Evolutionary conservation across 2,329 filamentous ascomycete species (phyloP).

Genomic region (Phialocephala subalpina): DNA sequence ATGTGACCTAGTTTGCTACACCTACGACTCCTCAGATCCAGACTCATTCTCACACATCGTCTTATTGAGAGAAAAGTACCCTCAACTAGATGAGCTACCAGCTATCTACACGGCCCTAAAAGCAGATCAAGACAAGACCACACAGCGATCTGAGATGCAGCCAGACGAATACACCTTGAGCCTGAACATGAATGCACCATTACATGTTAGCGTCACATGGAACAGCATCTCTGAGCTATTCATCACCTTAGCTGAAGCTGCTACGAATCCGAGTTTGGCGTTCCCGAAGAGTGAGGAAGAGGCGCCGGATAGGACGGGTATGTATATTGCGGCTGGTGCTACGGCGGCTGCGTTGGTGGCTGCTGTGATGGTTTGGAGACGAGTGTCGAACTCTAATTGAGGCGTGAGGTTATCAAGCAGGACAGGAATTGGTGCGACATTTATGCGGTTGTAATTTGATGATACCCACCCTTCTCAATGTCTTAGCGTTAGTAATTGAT

Average conservation of each 20-base stretch:
- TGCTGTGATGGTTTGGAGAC: conserved; percentile 70
- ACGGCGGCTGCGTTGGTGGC: conserved; percentile 69
- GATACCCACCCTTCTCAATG: conserved; percentile 36
- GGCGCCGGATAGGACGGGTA: conserved; percentile 79
- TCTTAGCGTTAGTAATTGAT: not conserved
- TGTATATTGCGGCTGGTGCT: conserved; percentile 87
- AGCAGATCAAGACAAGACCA: conserved; percentile 94
- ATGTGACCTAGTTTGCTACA: conserved; percentile 93
- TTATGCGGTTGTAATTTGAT: conserved; percentile 34
- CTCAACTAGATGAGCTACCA: conserved; percentile 87
- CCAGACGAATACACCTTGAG: conserved; percentile 90
- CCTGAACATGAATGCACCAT: conserved; percentile 86
- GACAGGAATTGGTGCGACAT: conserved; percentile 4
- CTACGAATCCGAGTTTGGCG: conserved; percentile 86
- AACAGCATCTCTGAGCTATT: conserved; percentile 93
- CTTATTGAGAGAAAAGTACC: conserved; percentile 77
- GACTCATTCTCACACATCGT: conserved; percentile 95
- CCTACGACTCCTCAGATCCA: conserved; percentile 96
- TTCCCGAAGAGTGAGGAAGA: conserved; percentile 93
- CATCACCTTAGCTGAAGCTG: conserved; percentile 88
- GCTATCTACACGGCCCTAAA: conserved; percentile 94
- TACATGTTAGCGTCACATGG: conserved; percentile 97
- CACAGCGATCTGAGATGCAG: conserved; percentile 89
- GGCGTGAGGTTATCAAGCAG: not conserved
- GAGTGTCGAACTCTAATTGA: conserved; percentile 42